A percentile compares a stretch with the other conserved stretches of the same genome.
These are phyloP conservation scores for Erythrophleum ivorense DNA, from an alignment of 331 rosid genomes.

Conservation along the genomic window DNA sequence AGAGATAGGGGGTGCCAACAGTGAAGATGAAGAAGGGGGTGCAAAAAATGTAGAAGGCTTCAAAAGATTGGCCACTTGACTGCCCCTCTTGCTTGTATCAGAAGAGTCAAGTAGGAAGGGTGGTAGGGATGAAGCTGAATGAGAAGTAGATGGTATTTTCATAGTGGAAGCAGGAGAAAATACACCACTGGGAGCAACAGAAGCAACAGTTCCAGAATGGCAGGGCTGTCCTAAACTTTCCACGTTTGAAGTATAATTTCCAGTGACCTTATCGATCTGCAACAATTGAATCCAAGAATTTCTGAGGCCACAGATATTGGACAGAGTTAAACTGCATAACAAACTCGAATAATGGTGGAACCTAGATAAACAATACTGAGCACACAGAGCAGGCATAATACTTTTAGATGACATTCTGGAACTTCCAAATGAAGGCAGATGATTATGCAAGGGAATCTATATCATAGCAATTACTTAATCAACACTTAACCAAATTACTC, in stretches of 20 bases:
- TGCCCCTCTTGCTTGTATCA: constrained; percentile 56
- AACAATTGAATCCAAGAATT: constrained; percentile 42
- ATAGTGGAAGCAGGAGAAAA: constrained; percentile 56
- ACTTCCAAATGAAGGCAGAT: neutral
- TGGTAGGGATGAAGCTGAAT: constrained; percentile 55
- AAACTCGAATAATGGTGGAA: neutral
- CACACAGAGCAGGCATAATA: constrained; percentile 9
- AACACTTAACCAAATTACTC: neutral
- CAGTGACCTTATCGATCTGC: constrained; percentile 73
- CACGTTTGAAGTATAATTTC: constrained; percentile 49
- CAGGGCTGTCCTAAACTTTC: constrained; percentile 55
- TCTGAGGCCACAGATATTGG: constrained; percentile 33
- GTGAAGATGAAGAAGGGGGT: constrained; percentile 61
- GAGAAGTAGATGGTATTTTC: constrained; percentile 60
- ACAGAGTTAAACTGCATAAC: neutral
- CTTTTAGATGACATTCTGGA: neutral
- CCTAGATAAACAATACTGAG: neutral
- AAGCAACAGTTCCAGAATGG: constrained; percentile 56
- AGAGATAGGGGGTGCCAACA: constrained; percentile 58
- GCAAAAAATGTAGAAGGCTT: constrained; percentile 79
- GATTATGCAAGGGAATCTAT: neutral
- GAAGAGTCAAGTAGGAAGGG: constrained; percentile 50
- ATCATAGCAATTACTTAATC: neutral
- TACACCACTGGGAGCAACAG: constrained; percentile 57
- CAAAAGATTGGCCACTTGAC: constrained; percentile 66